Base-by-base conservation (phyloP, 2,329 filamentous ascomycete genomes). In the Exophiala bonariae region DNA sequence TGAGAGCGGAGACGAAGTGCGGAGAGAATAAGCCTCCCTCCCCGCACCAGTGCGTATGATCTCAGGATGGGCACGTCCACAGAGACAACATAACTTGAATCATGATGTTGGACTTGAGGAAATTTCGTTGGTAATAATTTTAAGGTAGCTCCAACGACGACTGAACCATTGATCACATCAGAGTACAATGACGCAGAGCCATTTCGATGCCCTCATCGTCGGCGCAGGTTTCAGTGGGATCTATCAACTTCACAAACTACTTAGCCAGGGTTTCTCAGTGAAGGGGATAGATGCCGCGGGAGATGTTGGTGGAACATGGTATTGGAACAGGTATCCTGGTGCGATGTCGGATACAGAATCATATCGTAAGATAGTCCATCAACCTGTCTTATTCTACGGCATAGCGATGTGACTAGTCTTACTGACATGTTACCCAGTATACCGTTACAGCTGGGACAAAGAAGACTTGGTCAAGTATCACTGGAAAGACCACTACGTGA, bases 201-300 rank as follows among this genome's bases (percentile, higher is more conserved):
- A 39, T 22, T 26, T 26, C 36, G 62, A 64, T 52, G 59, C 52
- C 13, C 47, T 61, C 22, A 47, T 55, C 33, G 53, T 63, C 3
- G 62, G 62, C 26, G 60, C 59, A 3, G 60, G 62, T 3, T 59
- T 61, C 35, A 51, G 71, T 22, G 75, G 75, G n/a, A 63, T 77
- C 20, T 79, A 75, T 44, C 71, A 73, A 63, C 71, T 80, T 22
- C 72, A 79, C 52, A 70, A 71, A 0, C 68, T 80, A 8, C 73
- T 75, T 2, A 71, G 78, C 7, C 66, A 67, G 6, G 77, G 76
- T 1, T 60, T 74, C 17, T 72, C 71, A 8, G 63, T 68, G 2
- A 67, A 71, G 20, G 66, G 81, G 14, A 75, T 74, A 50, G 79
- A 82, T 50, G 74, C 75, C 0, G 78, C 73, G 3, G 66, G 68